Conservation (phyloP, 768 basidiomycete genomes). For the Boletellus sp. region DNA sequence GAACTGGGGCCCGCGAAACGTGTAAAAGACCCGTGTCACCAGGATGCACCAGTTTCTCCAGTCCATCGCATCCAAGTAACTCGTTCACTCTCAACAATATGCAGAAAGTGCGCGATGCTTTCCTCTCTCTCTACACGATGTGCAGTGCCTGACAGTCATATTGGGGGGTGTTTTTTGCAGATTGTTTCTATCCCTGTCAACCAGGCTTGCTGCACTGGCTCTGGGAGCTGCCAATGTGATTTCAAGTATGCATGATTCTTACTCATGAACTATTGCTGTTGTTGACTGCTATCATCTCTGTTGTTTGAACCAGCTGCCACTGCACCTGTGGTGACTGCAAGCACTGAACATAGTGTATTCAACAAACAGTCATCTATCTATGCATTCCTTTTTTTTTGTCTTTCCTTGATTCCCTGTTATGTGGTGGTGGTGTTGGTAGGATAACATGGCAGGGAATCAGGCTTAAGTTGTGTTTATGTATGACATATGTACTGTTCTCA, state of each 20-base stretch:
- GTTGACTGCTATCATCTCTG: not conserved
- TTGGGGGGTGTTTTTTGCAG: not conserved
- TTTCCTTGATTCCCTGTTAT: not conserved
- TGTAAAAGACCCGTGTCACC: not conserved
- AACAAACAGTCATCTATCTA: not conserved
- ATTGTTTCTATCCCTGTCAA: slow-evolving; percentile 4
- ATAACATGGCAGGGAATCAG: not conserved
- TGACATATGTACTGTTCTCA: not conserved
- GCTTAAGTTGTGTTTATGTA: not conserved
- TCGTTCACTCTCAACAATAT: not conserved
- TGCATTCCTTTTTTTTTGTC: not conserved
- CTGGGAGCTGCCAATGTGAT: not conserved
- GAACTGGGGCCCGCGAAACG: not conserved
- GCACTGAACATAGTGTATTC: not conserved
- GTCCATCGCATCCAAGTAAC: not conserved
- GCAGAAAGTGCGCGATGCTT: slow-evolving; percentile 12
- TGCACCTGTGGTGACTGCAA: not conserved
- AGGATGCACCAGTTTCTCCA: not conserved
- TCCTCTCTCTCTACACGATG: not conserved
- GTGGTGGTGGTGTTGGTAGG: not conserved
- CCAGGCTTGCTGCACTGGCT: slow-evolving; percentile 2
- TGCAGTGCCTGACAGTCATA: not conserved
- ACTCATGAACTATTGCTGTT: not conserved
- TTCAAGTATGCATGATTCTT: not conserved
- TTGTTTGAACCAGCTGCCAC: not conserved